Percentiles rank a stretch among this genome's conserved stretches.
Evolutionary conservation across 805 yeast genomes (phyloP).

Genomic region (Jamesozyma spencerorum): DNA sequence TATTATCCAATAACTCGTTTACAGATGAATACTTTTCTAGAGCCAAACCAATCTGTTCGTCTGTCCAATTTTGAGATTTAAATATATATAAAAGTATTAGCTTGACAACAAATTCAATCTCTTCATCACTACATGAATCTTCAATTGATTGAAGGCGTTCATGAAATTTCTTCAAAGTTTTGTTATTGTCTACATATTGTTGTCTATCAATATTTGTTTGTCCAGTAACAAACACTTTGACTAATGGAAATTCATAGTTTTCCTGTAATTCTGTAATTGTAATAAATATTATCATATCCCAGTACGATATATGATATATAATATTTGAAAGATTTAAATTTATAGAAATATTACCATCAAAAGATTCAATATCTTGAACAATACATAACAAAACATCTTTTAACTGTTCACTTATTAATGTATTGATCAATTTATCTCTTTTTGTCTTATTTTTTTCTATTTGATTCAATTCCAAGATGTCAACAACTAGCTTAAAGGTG

Average conservation of each 20-base stretch:
- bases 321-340: slow-evolving; percentile 6
- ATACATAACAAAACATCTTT: background rate
- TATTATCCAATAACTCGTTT: slow-evolving; percentile 3
- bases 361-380: background rate
- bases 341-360: background rate
- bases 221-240: slow-evolving; percentile 5
- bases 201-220: slow-evolving; percentile 7
- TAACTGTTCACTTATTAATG: background rate
- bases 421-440: background rate
- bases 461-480: background rate
- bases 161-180: slow-evolving; percentile 1
- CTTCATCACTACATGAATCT: background rate
- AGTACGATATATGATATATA: slow-evolving; percentile 4
- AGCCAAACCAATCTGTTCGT: slow-evolving; percentile 4
- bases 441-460: background rate
- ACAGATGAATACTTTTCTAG: slow-evolving; percentile 2
- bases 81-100: slow-evolving; percentile 3
- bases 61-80: slow-evolving; percentile 1
- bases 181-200: slow-evolving; percentile 4
- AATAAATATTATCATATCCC: slow-evolving; percentile 6
- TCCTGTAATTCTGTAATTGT: background rate
- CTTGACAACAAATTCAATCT: slow-evolving; percentile 5
- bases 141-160: background rate
- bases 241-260: background rate
- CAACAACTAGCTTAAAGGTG: background rate